Evolutionary conservation across 2,329 filamentous ascomycete genomes (phyloP), one percentile per base, ranked within the genome.

Genomic region (Polytolypa hystricis): DNA sequence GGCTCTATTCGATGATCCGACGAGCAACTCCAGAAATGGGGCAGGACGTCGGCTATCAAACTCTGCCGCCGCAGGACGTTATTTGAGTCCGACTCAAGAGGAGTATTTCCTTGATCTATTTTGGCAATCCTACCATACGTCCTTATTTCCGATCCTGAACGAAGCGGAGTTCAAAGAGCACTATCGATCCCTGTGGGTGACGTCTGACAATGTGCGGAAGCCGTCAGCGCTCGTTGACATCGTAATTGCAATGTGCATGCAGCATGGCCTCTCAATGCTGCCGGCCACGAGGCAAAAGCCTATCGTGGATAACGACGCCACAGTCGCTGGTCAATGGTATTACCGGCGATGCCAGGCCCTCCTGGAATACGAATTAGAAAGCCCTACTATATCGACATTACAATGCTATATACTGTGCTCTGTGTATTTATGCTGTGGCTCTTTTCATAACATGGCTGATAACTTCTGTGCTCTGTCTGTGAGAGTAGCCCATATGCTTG

Each of bases 181-280:
- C 37, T 66, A 69, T 39, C 49, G 56, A 5, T 64, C 61, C 0
- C 50, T 69, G 5, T 67, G 63, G 60, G 48, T 29, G 2, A 40
- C 44, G 7, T 43, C 42, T 4, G 39, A 39, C 19, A 43, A 40
- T 3, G 30, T 39, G 5, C 56, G 69, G 5, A 61, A 60, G 36
- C 55, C 62, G 2, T 73, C 69, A 2, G 60, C 70, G 2, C 54
- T 73, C 0, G 65, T 69, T 1, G 70, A 73, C 39, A 71, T 73
- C 16, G 51, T 72, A 21, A 48, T 73, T 11, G 70, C 70, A 0
- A 38, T 73, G 7, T 68, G 65, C 41, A 66, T 73, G 56, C 69
- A 73, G 47, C 64, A 65, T 26, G 61, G 62, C 11, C 50, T 60
- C 5, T 42, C 52, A 4, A 45, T 46, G 35, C 5, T 52, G 17